A percentile compares a stretch with the other conserved stretches of the same genome.
These are phyloP conservation scores for Ilyonectria robusta DNA, from an alignment of 2,329 filamentous ascomycete species.

Conservation along the genomic window DNA sequence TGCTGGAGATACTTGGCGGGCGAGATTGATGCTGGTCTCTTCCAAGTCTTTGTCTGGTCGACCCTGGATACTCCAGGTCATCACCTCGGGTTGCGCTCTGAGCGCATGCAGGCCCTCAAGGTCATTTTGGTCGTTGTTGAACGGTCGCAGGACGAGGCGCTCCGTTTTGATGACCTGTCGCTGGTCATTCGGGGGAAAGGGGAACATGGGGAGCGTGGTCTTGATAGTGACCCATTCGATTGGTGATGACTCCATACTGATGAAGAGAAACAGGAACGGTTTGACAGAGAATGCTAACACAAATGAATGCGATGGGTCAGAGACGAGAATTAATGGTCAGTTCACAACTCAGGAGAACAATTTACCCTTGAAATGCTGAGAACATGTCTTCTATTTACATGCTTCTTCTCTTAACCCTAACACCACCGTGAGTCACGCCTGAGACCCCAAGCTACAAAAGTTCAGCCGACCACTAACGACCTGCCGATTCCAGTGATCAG, in stretches of 20 bases:
- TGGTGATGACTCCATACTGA: conserved; percentile 40
- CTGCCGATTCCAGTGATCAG: conserved; percentile 4
- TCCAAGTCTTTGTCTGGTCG: conserved; percentile 59
- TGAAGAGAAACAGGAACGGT: not conserved
- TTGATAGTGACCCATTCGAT: conserved; percentile 59
- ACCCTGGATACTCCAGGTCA: conserved; percentile 68
- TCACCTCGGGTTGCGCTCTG: conserved; percentile 72
- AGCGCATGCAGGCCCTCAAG: conserved; percentile 65
- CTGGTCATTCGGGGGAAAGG: conserved; percentile 57
- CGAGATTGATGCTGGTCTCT: conserved; percentile 59
- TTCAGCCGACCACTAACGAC: not conserved
- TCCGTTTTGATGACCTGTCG: conserved; percentile 62
- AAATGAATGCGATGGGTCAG: not conserved
- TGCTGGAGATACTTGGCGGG: conserved; percentile 61
- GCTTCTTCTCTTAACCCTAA: not conserved
- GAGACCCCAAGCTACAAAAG: conserved; percentile 16
- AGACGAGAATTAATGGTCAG: not conserved
- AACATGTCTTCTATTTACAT: not conserved
- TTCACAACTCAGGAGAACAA: not conserved
- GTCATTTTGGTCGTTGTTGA: conserved; percentile 62
- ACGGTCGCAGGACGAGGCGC: conserved; percentile 69
- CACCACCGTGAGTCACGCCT: conserved; percentile 17
- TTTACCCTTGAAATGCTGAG: not conserved
- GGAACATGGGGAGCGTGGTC: conserved; percentile 62
- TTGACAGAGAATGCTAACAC: not conserved